phyloP scores from a whole-genome alignment of 2,329 filamentous ascomycete species.

The Paraphaeosphaeria sporulosa region DNA sequence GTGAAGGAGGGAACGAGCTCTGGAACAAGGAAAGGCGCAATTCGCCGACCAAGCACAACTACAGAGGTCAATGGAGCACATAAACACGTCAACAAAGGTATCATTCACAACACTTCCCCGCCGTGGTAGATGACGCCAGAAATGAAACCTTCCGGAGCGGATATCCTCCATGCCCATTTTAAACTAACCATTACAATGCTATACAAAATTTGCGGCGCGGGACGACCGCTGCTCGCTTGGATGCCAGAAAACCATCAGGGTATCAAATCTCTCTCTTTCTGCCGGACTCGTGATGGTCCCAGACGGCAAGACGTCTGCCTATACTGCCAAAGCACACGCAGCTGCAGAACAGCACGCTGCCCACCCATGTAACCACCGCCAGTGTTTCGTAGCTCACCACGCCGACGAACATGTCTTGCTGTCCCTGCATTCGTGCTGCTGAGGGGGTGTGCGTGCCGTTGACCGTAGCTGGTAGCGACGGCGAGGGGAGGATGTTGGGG shows the following conservation, averaged over 20 bases:
- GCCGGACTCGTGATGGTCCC: slow-evolving; percentile 24
- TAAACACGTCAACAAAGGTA: background rate
- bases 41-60: background rate
- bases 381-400: slow-evolving; percentile 69
- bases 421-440: slow-evolving; percentile 13
- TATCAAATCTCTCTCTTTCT: background rate
- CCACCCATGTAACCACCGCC: slow-evolving; percentile 84
- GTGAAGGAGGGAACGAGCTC: background rate
- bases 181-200: slow-evolving; percentile 8
- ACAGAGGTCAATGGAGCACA: background rate
- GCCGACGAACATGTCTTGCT: slow-evolving; percentile 55
- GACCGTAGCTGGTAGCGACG: slow-evolving; percentile 28
- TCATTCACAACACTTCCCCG: background rate
- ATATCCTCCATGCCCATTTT: slow-evolving; percentile 2
- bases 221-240: background rate
- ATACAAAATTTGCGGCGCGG: background rate
- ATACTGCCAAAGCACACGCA: slow-evolving; percentile 97
- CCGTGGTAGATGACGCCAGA: background rate
- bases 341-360: slow-evolving; percentile 93
- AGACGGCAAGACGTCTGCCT: slow-evolving; percentile 73
- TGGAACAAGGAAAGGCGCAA: background rate
- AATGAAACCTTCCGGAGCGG: background rate
- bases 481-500: slow-evolving; percentile 75
- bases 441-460: slow-evolving; percentile 34
- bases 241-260: background rate